Evolutionary conservation across 768 basidiomycete species (phyloP), one percentile per base, ranked within the genome.

Genomic region (Chiua virens): DNA sequence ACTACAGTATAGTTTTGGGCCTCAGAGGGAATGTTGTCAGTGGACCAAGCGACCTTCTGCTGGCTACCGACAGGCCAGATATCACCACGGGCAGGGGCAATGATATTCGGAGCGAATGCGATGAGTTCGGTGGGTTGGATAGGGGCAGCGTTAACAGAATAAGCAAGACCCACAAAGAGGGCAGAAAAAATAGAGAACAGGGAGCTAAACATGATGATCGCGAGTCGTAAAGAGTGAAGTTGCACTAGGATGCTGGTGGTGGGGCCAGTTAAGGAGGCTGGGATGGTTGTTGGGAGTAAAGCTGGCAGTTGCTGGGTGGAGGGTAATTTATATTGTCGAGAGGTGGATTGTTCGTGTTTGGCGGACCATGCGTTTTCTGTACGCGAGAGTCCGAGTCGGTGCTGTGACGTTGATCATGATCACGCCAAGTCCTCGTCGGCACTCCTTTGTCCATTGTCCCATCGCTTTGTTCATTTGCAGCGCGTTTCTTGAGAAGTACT

Each of bases 11-110:
- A 64, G 52, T 70, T 63, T 35, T 52, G 32, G 21, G 62, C 66
- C 35, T 72, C 64, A 2, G 25, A 17, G 3, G 81, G 81, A 32
- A 85, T 60, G 35, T 68, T 51, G 21, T 48, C 2, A 5, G 60
- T 62, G 40, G 45, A 21, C 82, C 82, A 84, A 36, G 61, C 63
- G 54, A 84, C 76, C 22, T 62, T 59, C 54, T 77, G 72, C 1
- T 15, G 41, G 10, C 60, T 58, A 22, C 75, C 73, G 30, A 62
- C 53, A 5, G 40, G 22, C 82, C 81, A 83, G 9, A 67, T 28
- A 5, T 55, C 51, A 7, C 52, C 52, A 4, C 42, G 42, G n/a
- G 42, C 48, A 25, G 80, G 82, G 11, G 49, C 52, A 22, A 67
- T 77, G 60, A 82, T 75, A 3, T 51, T 53, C 2, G 81, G 80